Percentiles rank a stretch among this genome's conserved stretches.
phyloP scores from a whole-genome alignment of 73 alveolate species.

The Paramecium sexaurelia region DNA sequence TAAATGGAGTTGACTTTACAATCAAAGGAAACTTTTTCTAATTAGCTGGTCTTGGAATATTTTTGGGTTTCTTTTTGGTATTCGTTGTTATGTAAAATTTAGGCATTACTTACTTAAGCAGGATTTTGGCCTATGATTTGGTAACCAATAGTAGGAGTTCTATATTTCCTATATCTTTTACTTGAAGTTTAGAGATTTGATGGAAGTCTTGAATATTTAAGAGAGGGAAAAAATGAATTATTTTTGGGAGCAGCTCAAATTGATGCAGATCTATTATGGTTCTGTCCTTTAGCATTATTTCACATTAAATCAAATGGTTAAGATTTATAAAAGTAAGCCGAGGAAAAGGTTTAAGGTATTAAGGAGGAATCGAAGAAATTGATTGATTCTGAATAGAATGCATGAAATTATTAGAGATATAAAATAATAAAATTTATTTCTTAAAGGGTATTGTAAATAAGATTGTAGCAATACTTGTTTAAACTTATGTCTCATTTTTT shows the following conservation, averaged over 20 bases:
- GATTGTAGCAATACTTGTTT: neutral
- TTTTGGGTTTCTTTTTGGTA: slow-evolving; percentile 22
- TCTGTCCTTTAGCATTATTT: slow-evolving; percentile 23
- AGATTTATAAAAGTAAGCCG: neutral
- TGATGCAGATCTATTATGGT: slow-evolving; percentile 50
- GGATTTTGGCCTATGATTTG: slow-evolving; percentile 31
- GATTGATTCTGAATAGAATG: neutral
- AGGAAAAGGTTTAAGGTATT: neutral
- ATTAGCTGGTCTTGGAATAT: neutral
- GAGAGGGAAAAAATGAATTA: slow-evolving; percentile 18
- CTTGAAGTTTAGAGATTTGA: slow-evolving; percentile 34
- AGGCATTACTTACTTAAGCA: slow-evolving; percentile 2
- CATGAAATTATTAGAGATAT: neutral
- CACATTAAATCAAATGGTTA: neutral
- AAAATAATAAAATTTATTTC: neutral
- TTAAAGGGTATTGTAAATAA: neutral
- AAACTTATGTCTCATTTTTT: too few species aligned
- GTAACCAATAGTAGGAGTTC: slow-evolving; percentile 10
- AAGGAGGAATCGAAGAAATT: neutral
- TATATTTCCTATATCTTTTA: neutral
- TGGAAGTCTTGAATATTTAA: slow-evolving; percentile 28
- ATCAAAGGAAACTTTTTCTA: slow-evolving; percentile 26
- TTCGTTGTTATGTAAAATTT: neutral
- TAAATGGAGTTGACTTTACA: neutral
- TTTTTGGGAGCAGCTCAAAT: slow-evolving; percentile 59